Evolutionary conservation across 768 basidiomycete genomes (phyloP), one percentile per base, ranked within the genome.

Genomic region (Lepiota brunneoincarnata): DNA sequence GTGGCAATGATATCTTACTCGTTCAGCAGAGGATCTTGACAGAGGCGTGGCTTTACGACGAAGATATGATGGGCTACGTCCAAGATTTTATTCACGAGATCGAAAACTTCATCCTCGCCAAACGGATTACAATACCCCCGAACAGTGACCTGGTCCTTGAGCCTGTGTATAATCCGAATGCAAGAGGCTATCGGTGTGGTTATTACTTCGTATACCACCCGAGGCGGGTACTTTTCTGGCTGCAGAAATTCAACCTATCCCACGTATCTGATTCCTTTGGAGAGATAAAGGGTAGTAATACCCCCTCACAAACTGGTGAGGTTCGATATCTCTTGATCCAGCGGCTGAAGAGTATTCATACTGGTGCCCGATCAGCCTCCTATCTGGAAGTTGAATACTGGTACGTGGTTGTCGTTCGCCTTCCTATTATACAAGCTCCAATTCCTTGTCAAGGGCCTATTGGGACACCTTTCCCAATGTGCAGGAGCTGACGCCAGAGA

Each of bases 381-480:
- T 54, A 45, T 18, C 20, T 54, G n/a, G 44, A 54, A 24, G 36
- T 28, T 3, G 52, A 54, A 21, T 54, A 54, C n/a, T 54, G 52
- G 52, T 54, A 24, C 21, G 52, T 3, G 3, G 28, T 4, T 12
- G 23, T 46, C 5, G 12, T 14, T 34, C 5, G 17, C 11, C 3
- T 1, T 46, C 18, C 3, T 11, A 9, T 17, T n/a, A 5, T 14
- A 9, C 9, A 14, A 7, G 12, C 23, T 17, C 4, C 17, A 23
- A 14, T 28, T 7, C 4, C n/a, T 38, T 23, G 24, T 4, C 12
- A 23, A 54, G 52, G 52, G 15, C 24, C 10, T 46, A 54, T 15
- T 54, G 52, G 52, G 52, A 45, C 10, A 20, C 17, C 3, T 54
- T 54, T 15, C 52, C 52, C 2, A 40, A 38, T 15, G 15, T 45